Evolutionary conservation across 306 rosid species (phyloP).

Genomic region (Styphnolobium japonicum): DNA sequence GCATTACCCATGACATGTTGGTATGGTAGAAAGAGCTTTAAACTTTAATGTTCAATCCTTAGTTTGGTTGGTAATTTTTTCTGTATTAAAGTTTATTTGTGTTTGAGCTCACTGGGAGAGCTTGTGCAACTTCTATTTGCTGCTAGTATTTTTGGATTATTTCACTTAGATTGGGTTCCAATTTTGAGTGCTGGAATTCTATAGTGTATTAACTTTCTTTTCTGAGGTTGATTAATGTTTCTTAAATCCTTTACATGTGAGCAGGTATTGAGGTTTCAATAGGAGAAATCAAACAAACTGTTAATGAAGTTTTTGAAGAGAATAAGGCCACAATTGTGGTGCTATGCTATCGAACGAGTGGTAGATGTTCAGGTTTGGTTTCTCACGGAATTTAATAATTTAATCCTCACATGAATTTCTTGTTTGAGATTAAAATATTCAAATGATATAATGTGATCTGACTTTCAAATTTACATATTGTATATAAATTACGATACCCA

Average conservation of each 20-base stretch:
- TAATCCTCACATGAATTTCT: background rate
- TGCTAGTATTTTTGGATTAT: conserved; percentile 1
- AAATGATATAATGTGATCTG: background rate
- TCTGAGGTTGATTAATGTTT: background rate
- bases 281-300: conserved; percentile 63
- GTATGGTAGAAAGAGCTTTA: conserved; percentile 40
- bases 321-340: conserved; percentile 63
- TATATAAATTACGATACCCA: background rate
- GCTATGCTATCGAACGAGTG: conserved; percentile 72
- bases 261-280: conserved; percentile 83
- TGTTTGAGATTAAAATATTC: background rate
- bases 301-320: conserved; percentile 71
- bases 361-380: conserved; percentile 31
- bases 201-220: background rate
- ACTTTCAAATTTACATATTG: background rate
- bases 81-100: background rate
- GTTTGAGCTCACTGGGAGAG: background rate
- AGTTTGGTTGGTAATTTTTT: background rate
- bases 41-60: background rate
- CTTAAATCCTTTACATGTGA: conserved; percentile 5
- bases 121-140: background rate
- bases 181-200: background rate
- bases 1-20: too few species aligned
- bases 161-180: conserved; percentile 8
- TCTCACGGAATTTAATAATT: background rate